Conservation (phyloP, 73 alveolate genomes). For the Paraurostyla sp. region DNA sequence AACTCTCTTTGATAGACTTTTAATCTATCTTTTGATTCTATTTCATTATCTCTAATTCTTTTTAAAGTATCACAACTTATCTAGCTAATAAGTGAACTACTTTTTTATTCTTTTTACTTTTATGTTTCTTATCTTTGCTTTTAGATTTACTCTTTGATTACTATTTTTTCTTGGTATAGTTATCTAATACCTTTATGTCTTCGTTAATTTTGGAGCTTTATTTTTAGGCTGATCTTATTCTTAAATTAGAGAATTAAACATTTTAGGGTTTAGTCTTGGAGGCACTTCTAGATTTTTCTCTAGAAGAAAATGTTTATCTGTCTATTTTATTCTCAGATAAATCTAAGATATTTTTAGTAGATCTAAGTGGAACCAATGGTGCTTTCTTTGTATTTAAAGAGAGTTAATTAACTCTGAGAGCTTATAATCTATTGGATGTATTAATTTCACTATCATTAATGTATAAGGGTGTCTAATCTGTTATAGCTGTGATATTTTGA, state of each 20-base stretch:
- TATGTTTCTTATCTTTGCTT: background rate
- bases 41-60: background rate
- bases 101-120: background rate
- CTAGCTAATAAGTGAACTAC: background rate
- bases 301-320: background rate
- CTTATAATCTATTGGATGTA: background rate
- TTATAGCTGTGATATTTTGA: too few relatives aligned
- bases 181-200: background rate
- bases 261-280: background rate
- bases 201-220: background rate
- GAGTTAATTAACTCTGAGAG: background rate
- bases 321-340: background rate
- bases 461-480: too few relatives aligned
- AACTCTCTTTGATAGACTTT: too few relatives aligned
- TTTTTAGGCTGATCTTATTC: background rate
- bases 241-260: background rate
- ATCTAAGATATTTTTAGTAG: background rate
- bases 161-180: background rate
- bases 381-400: background rate
- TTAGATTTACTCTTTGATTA: conserved; percentile 2
- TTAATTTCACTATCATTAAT: too few relatives aligned
- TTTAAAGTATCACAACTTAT: background rate
- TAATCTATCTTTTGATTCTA: too few relatives aligned
- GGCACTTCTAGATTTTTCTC: background rate
- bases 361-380: background rate